phyloP scores from a whole-genome alignment of 495 filamentous ascomycete species.

The Aspergillus biplanus region DNA sequence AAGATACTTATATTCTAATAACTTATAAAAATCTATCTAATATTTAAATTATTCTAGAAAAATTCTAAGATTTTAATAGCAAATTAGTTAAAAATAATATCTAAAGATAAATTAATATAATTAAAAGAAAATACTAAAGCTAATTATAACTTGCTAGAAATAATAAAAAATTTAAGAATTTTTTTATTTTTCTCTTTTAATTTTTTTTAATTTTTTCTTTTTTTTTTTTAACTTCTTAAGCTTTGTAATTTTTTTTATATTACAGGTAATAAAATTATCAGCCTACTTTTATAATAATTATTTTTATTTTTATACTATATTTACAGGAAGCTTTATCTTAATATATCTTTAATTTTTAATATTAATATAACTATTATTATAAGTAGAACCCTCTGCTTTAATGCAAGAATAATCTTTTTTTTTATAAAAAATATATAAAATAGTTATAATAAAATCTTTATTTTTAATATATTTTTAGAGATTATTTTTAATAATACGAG shows the following conservation, averaged over 20 bases:
- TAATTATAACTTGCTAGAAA: neutral
- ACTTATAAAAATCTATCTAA: too few relatives aligned
- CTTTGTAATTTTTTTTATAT: neutral
- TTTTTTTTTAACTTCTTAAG: neutral
- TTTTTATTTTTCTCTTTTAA: neutral
- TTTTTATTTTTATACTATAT: slow-evolving; percentile 2
- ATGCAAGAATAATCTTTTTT: neutral
- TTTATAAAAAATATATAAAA: neutral
- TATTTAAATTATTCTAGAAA: too few relatives aligned
- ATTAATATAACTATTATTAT: neutral
- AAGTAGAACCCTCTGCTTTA: neutral
- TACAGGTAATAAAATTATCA: neutral
- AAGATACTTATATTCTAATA: too few relatives aligned
- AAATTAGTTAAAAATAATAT: too few relatives aligned
- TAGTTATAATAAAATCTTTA: neutral
- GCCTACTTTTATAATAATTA: neutral
- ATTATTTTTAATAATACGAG: neutral
- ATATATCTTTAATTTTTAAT: neutral
- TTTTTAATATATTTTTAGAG: neutral
- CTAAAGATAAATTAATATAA: neutral
- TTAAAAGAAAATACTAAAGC: neutral
- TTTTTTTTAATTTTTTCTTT: neutral
- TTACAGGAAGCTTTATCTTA: neutral
- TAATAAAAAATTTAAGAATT: neutral
- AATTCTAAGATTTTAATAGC: too few relatives aligned